phyloP scores from a whole-genome alignment of 2,329 filamentous ascomycete genomes.

The Sclerotinia nivalis region DNA sequence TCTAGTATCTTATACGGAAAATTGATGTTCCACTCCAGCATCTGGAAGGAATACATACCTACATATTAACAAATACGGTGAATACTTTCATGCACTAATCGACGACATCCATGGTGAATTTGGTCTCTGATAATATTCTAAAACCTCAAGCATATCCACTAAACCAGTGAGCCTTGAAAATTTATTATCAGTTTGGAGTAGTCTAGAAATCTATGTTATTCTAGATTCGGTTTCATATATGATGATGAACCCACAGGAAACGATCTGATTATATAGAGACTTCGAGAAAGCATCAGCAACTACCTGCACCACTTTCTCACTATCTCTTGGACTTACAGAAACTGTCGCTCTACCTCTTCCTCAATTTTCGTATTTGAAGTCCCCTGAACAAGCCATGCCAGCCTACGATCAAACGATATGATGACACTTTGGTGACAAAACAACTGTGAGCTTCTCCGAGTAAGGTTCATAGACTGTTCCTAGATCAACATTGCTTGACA shows the following conservation, averaged over 20 bases:
- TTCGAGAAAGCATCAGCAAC: background rate
- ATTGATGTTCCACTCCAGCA: background rate
- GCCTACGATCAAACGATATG: too few relatives aligned
- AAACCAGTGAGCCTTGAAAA: background rate
- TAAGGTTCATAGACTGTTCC: too few relatives aligned
- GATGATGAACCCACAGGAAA: background rate
- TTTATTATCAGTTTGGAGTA: background rate
- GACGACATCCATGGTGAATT: background rate
- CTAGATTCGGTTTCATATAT: background rate
- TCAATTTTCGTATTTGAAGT: background rate
- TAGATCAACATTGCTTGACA: too few relatives aligned
- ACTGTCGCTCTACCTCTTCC: accelerated
- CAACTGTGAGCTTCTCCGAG: too few relatives aligned
- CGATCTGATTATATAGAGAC: background rate
- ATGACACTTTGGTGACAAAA: too few relatives aligned
- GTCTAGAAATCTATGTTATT: background rate
- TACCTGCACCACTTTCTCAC: background rate
- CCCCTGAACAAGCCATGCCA: too few relatives aligned
- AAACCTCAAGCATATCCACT: background rate
- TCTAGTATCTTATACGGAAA: background rate
- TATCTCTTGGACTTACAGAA: background rate
- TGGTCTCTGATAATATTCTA: background rate
- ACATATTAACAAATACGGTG: accelerated
- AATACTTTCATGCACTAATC: accelerated
- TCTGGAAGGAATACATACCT: background rate